Evolutionary conservation across 73 alveolate genomes (phyloP).

Genomic region (Paraurostyla sp.): DNA sequence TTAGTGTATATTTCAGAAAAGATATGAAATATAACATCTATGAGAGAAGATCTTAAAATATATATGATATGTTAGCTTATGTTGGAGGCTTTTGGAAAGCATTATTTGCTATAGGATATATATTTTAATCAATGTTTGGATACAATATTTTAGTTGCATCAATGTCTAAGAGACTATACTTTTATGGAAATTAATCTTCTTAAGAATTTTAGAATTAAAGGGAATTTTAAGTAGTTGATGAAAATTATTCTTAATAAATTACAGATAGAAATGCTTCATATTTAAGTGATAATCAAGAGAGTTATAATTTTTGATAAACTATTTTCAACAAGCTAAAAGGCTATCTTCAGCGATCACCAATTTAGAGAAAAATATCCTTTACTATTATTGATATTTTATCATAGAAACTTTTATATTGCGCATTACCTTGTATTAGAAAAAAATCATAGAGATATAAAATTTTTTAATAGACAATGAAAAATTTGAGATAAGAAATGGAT

Average conservation of each 20-base stretch:
- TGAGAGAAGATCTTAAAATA: background rate
- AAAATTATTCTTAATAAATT: background rate
- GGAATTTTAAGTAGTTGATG: background rate
- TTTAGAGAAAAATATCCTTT: background rate
- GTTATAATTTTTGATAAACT: too few species aligned
- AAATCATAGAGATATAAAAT: background rate
- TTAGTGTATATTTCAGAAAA: conserved; percentile 26
- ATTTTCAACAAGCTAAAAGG: background rate
- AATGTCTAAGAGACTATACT: background rate
- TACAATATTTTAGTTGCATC: background rate
- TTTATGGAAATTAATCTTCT: background rate
- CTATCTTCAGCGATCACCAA: background rate
- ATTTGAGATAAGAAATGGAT: background rate
- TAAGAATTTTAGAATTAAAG: background rate
- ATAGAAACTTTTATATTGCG: background rate
- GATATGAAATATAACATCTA: background rate
- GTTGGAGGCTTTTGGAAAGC: conserved; percentile 47
- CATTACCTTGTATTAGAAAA: background rate
- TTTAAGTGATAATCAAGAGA: too few species aligned
- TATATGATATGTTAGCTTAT: background rate
- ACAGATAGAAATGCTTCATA: background rate
- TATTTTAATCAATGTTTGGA: background rate
- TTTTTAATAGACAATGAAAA: background rate
- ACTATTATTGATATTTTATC: background rate
- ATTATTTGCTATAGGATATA: conserved; percentile 16